phyloP scores from a whole-genome alignment of 2,329 filamentous ascomycete species.

The Tympanopsis confertula region DNA sequence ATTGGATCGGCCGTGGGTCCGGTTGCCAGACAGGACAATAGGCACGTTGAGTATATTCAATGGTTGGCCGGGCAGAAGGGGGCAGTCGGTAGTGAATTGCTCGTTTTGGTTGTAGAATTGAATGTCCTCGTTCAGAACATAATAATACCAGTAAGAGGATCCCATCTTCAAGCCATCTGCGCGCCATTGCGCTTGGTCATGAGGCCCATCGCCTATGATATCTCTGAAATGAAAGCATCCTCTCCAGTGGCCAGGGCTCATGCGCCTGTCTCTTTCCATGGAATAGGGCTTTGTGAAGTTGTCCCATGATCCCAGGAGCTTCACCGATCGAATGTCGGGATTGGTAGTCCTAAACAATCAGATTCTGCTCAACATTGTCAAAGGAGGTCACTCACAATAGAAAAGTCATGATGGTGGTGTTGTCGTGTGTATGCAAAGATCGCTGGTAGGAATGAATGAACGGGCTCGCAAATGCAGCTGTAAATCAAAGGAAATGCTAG shows the following conservation, averaged over 20 bases:
- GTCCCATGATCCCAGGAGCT: constrained; percentile 87
- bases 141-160: constrained; percentile 91
- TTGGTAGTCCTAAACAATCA: constrained; percentile 40
- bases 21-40: constrained; percentile 45
- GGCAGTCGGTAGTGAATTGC: constrained; percentile 68
- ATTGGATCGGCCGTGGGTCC: too few relatives aligned
- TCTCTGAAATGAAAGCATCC: constrained; percentile 80
- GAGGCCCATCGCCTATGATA: constrained; percentile 67
- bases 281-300: constrained; percentile 72
- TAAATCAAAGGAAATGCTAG: too few relatives aligned
- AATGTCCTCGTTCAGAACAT: constrained; percentile 66
- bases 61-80: constrained; percentile 75
- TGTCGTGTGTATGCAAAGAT: too few relatives aligned
- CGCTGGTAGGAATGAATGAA: too few relatives aligned
- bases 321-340: constrained; percentile 55
- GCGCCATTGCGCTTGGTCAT: constrained; percentile 65
- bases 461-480: too few relatives aligned
- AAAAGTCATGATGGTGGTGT: background rate
- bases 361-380: background rate
- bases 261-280: constrained; percentile 70
- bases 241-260: constrained; percentile 68
- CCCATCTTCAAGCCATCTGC: constrained; percentile 63
- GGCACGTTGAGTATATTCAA: constrained; percentile 80
- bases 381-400: background rate
- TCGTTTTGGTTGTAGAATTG: constrained; percentile 66